Percentiles rank a stretch among this genome's conserved stretches.
Evolutionary conservation across 2,329 filamentous ascomycete species (phyloP).

Genomic region (Alternaria tenuissima): DNA sequence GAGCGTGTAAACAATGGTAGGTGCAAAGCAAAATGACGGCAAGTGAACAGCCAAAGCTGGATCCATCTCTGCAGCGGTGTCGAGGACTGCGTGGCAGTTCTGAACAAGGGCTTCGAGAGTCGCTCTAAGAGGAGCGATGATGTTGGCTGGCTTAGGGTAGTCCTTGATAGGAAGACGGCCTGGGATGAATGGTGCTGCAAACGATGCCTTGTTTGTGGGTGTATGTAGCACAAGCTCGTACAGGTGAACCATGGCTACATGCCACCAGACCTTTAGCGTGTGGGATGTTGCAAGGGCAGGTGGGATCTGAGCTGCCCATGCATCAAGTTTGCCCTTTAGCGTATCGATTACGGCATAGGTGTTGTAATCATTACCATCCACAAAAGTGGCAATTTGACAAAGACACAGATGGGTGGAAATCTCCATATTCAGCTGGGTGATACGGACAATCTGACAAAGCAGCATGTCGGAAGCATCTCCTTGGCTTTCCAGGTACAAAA

Average conservation of each 20-base stretch:
- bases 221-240: conserved; percentile 37
- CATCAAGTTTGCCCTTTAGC: conserved; percentile 30
- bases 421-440: conserved; percentile 31
- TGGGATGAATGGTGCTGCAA: conserved; percentile 38
- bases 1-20: conserved; percentile 33
- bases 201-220: conserved; percentile 37
- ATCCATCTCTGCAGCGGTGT: conserved; percentile 33
- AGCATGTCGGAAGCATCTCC: conserved; percentile 30
- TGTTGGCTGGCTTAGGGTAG: conserved; percentile 30
- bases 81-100: conserved; percentile 37
- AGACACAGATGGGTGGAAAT: conserved; percentile 29
- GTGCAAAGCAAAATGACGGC: conserved; percentile 36
- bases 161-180: conserved; percentile 36
- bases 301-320: conserved; percentile 36
- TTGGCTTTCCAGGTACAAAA: conserved; percentile 26
- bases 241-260: conserved; percentile 35
- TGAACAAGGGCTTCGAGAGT: conserved; percentile 27
- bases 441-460: conserved; percentile 38
- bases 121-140: conserved; percentile 26
- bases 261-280: conserved; percentile 36
- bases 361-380: conserved; percentile 31
- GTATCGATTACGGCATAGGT: conserved; percentile 26
- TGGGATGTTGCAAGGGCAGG: conserved; percentile 25
- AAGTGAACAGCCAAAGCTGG: conserved; percentile 32
- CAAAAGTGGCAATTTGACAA: conserved; percentile 28